phyloP scores from a whole-genome alignment of 2,329 filamentous ascomycete species.

The Fusarium burgessii region DNA sequence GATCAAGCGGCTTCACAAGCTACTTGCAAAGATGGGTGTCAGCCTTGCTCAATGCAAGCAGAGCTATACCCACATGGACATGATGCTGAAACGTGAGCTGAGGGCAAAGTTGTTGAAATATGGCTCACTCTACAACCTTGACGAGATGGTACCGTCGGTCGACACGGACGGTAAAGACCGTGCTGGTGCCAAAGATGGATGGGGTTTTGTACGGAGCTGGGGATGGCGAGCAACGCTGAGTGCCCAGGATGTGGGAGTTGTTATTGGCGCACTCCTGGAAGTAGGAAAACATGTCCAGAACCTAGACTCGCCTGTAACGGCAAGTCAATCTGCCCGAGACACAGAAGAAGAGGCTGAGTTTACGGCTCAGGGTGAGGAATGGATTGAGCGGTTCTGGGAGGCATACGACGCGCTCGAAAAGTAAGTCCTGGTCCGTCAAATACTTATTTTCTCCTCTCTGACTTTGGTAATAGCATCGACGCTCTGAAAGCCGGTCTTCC shows the following conservation, averaged over 20 bases:
- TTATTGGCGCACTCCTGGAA: constrained; percentile 91
- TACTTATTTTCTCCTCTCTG: not conserved
- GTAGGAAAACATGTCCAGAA: constrained; percentile 74
- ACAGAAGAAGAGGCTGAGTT: constrained; percentile 63
- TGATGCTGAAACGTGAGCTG: constrained; percentile 90
- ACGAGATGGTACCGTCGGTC: constrained; percentile 87
- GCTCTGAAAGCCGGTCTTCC: constrained; percentile 81
- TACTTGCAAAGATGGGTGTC: constrained; percentile 98
- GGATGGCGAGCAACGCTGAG: constrained; percentile 96
- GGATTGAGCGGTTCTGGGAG: constrained; percentile 76
- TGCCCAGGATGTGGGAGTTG: constrained; percentile 92
- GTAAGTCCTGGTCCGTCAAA: constrained; percentile 57
- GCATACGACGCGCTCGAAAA: constrained; percentile 79
- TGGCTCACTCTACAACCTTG: constrained; percentile 91
- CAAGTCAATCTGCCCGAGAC: constrained; percentile 54
- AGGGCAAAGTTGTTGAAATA: constrained; percentile 90
- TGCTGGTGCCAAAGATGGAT: constrained; percentile 84
- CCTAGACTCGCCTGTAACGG: constrained; percentile 46
- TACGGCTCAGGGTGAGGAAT: constrained; percentile 69
- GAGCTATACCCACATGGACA: constrained; percentile 98
- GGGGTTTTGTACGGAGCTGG: constrained; percentile 98
- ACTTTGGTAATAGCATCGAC: constrained; percentile 68
- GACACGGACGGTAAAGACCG: constrained; percentile 77
- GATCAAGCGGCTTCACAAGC: constrained; percentile 88
- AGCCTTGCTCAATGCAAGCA: constrained; percentile 94